A percentile compares a stretch with the other conserved stretches of the same genome.
Conservation (phyloP, 2,329 filamentous ascomycete genomes). For the Juglanconis juglandina region DNA sequence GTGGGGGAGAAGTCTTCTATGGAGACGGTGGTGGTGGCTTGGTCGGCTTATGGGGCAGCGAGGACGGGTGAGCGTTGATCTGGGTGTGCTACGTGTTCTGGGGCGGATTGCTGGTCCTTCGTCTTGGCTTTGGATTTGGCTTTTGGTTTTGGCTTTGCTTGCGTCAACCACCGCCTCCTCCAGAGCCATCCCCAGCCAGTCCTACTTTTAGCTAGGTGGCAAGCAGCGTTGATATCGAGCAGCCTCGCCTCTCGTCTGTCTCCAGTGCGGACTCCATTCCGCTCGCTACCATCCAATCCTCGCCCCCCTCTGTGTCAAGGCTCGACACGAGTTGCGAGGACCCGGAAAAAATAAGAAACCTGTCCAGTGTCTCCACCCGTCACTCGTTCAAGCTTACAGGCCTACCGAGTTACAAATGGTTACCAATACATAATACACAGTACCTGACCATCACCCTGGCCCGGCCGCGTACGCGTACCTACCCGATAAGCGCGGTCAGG, state of each 20-base stretch:
- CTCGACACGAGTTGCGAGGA: background rate
- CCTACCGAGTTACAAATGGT: background rate
- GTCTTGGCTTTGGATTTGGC: too few relatives aligned
- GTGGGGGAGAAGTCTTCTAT: too few relatives aligned
- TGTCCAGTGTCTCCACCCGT: background rate
- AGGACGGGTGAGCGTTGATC: too few relatives aligned
- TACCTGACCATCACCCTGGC: background rate
- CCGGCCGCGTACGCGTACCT: background rate
- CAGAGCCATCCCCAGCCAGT: background rate
- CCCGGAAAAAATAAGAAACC: background rate
- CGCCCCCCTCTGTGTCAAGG: background rate
- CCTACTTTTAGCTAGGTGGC: background rate
- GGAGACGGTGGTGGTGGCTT: too few relatives aligned
- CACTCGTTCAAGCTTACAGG: background rate
- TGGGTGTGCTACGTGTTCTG: too few relatives aligned
- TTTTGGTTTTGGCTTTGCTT: background rate
- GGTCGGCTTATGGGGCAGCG: too few relatives aligned
- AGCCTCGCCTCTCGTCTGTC: background rate
- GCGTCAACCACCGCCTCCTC: background rate
- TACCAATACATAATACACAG: background rate
- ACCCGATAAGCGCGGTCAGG: background rate
- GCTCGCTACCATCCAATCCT: slow-evolving; percentile 5
- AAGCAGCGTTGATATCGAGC: background rate
- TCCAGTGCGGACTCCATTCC: background rate
- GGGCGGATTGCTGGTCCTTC: too few relatives aligned